phyloP scores from a whole-genome alignment of 1,139 yeast genomes.

The Suhomyces terraborum region DNA sequence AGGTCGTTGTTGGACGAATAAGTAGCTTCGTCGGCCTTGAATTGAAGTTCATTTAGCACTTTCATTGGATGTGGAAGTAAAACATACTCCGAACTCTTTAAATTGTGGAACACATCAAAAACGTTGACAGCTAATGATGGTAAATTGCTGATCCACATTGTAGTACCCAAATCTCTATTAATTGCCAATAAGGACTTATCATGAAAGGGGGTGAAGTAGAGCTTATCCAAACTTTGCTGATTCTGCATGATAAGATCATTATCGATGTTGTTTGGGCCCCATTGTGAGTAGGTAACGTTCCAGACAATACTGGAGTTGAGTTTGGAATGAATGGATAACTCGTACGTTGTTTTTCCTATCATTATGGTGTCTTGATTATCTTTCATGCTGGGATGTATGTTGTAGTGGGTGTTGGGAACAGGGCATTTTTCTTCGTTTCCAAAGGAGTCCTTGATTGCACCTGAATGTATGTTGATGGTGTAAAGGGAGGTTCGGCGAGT shows the following conservation, averaged over 20 bases:
- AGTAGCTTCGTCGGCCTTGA: slow-evolving; percentile 24
- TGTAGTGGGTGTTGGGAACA: slow-evolving; percentile 25
- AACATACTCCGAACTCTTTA: slow-evolving; percentile 36
- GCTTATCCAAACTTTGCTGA: slow-evolving; percentile 60
- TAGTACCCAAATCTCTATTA: slow-evolving; percentile 63
- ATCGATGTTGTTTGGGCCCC: slow-evolving; percentile 94
- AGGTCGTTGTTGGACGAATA: slow-evolving; percentile 34
- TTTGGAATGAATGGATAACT: slow-evolving; percentile 54
- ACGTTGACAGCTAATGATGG: slow-evolving; percentile 71
- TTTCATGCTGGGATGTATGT: slow-evolving; percentile 14
- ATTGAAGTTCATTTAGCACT: slow-evolving; percentile 39
- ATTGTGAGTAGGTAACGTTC: slow-evolving; percentile 85
- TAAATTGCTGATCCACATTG: slow-evolving; percentile 74
- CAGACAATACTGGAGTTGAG: slow-evolving; percentile 62
- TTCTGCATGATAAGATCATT: slow-evolving; percentile 59
- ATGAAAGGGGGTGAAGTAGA: slow-evolving; percentile 82
- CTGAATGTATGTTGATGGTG: slow-evolving; percentile 72
- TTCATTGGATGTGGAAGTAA: slow-evolving; percentile 69
- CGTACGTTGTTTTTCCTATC: slow-evolving; percentile 54
- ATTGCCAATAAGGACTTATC: slow-evolving; percentile 71
- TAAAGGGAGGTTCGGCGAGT: slow-evolving; percentile 74
- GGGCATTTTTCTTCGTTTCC: slow-evolving; percentile 52
- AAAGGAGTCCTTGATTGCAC: slow-evolving; percentile 71
- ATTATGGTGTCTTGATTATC: slow-evolving; percentile 35
- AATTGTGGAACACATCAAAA: slow-evolving; percentile 63